A percentile compares a stretch with the other conserved stretches of the same genome.
Evolutionary conservation across 2,329 filamentous ascomycete species (phyloP).

Genomic region (Purpureocillium lavendulum): DNA sequence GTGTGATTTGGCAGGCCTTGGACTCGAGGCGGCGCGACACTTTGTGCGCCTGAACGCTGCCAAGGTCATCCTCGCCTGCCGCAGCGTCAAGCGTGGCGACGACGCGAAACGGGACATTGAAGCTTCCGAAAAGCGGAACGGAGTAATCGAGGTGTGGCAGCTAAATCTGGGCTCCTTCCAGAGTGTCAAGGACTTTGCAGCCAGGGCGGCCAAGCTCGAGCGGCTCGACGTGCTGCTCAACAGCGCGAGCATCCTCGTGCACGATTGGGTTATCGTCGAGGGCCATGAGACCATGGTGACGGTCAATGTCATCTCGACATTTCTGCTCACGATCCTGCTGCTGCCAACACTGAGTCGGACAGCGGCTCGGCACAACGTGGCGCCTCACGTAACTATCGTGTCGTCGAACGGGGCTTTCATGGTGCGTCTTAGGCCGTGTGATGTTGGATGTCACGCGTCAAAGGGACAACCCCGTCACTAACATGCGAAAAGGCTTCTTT

Average conservation of each 20-base stretch:
- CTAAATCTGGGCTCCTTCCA: conserved; percentile 33
- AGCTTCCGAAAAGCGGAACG: conserved; percentile 12
- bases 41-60: conserved; percentile 28
- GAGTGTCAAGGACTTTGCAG: conserved; percentile 26
- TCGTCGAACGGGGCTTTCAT: conserved; percentile 24
- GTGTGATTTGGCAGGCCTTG: conserved; percentile 21
- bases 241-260: conserved; percentile 24
- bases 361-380: conserved; percentile 20
- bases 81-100: conserved; percentile 29
- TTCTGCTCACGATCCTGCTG: conserved; percentile 32
- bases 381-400: conserved; percentile 28
- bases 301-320: conserved; percentile 38
- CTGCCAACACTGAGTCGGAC: conserved; percentile 32
- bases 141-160: conserved; percentile 31
- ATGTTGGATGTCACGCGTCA: too few relatives aligned
- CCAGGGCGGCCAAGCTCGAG: conserved; percentile 18
- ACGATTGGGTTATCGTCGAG: conserved; percentile 17
- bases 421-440: too few relatives aligned
- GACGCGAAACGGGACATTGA: conserved; percentile 28
- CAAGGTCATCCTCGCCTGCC: conserved; percentile 33
- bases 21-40: conserved; percentile 32
- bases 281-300: conserved; percentile 33
- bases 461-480: too few relatives aligned
- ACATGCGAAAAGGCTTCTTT: conserved; percentile 29
- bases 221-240: conserved; percentile 33